Base-by-base conservation (phyloP, 495 filamentous ascomycete species). In the Trichoderma asperelloides region DNA sequence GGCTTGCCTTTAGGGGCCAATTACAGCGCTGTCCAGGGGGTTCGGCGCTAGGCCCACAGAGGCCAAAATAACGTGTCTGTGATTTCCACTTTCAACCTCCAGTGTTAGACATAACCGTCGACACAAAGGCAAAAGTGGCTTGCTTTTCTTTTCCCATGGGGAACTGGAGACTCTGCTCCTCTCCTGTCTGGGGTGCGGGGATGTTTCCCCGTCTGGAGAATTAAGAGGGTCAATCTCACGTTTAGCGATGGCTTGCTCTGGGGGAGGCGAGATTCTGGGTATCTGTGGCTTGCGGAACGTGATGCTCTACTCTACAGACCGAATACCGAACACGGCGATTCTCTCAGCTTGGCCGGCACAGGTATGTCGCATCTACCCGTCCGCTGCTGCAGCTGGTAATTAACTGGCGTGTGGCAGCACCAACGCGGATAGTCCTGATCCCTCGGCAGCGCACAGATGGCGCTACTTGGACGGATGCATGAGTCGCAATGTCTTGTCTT, bases 21-120 rank as follows among this genome's bases (percentile, higher is more conserved):
- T 60, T 60, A 60, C 55, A 60, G 55, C 55, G 55, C 25, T 30
- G 55, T 60, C 25, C 55, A 60, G 55, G 55, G 51, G 49, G 49
- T 1, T 23, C 11, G 55, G 6, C 55, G 23, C 55, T 21, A 60
- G 55, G 27, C 55, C 55, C 55, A 30, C 27, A 30, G 55, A 15
- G 55, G 55, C 55, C 55, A 60, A 60, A 60, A 60, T 25, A 57
- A 21, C 49, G 49, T 25, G 25, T 21, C 30, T 60, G 55, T 2
- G 28, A 25, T 60, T 60, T 9, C 55, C 55, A 60, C 55, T 60
- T 25, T 27, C 55, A 21, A 60, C 55, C 55, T 60, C 55, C 16
- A 55, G 41, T 3, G 23, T 25, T 30, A 30, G 33, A 37, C 33
- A 60, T 12, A 30, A 33, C 55, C 27, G 16, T 25, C 25, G 30